Evolutionary conservation across 768 basidiomycete genomes (phyloP), one percentile per base, ranked within the genome.

Genomic region (Xanthoconium purpureum): DNA sequence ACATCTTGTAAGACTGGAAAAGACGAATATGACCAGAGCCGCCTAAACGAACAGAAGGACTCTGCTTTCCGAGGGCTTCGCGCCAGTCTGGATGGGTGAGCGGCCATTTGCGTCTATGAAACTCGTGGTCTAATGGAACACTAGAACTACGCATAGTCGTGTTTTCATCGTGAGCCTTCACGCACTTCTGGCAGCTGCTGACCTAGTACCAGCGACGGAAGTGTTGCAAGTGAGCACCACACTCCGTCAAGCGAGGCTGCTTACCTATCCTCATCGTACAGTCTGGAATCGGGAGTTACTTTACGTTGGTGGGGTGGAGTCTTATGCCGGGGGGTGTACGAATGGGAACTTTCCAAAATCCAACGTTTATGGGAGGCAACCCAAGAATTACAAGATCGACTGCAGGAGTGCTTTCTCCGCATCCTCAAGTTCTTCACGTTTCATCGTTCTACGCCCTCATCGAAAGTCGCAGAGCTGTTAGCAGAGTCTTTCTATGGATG

Each of bases 241-340:
- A 2, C 35, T 39, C 13, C 2, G 3, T 38, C 6, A 7, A 14
- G 10, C 13, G 43, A 28, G 10, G n/a, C 15, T 1, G 1, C n/a
- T 35, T 8, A 12, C n/a, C 5, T 15, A 32, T 10, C 8, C 4
- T 38, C 24, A 10, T 30, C 28, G 33, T 12, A 35, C 33, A 89
- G 88, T 85, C 8, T 95, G 93, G 94, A 98, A 98, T 65, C 83
- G 80, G 61, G 95, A 97, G 64, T 77, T 98, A 4, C 77, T 98
- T 6, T 87, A 82, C 63, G 78, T 93, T 14, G 92, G 92, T 6
- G 95, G 94, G 92, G 92, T 6, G 95, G 94, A 3, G 84, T 89
- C 57, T 78, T 97, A 24, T 78, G 86, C 52, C 86, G 94, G 13
- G 74, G 83, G 8, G 88, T 91, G 0, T 98, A 96, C 62, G 93